These are phyloP conservation scores for Trichoderma arundinaceum DNA, from an alignment of 2,329 filamentous ascomycete species.

Conservation along the genomic window DNA sequence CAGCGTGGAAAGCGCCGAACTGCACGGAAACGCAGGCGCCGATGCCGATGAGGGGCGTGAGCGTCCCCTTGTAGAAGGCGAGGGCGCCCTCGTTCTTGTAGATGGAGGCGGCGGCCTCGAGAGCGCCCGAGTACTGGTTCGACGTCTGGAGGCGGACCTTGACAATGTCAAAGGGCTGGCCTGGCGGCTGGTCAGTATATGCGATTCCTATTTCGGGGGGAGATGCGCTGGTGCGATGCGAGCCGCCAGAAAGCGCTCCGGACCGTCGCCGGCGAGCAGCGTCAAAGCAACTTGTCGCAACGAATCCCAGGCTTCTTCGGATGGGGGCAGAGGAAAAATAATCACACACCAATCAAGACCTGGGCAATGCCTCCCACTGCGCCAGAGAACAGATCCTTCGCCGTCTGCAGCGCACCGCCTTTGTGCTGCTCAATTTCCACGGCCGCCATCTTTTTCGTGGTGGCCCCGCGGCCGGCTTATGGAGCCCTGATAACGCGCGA, in stretches of 20 bases:
- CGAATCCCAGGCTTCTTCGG: background rate
- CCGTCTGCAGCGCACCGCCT: constrained; percentile 60
- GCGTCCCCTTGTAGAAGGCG: constrained; percentile 98
- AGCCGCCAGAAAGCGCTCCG: constrained; percentile 22
- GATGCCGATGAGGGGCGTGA: constrained; percentile 93
- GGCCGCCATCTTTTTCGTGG: constrained; percentile 29
- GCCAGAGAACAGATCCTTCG: constrained; percentile 90
- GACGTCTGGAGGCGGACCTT: constrained; percentile 96
- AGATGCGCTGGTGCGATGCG: background rate
- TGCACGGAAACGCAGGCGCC: constrained; percentile 98
- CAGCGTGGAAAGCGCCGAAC: constrained; percentile 95
- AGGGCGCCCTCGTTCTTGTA: constrained; percentile 84
- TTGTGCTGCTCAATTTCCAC: constrained; percentile 46
- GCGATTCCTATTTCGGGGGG: too few relatives aligned
- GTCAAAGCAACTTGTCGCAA: background rate
- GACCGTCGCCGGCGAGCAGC: constrained; percentile 13
- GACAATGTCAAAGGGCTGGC: constrained; percentile 85
- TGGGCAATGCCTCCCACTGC: constrained; percentile 92
- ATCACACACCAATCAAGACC: constrained; percentile 77
- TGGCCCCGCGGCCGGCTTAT: constrained; percentile 10
- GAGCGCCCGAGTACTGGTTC: constrained; percentile 76
- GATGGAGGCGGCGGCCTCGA: constrained; percentile 82
- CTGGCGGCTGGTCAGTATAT: constrained; percentile 46
- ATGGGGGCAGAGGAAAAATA: background rate
- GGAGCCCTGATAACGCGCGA: too few relatives aligned